Evolutionary conservation across 495 filamentous ascomycete genomes (phyloP), one percentile per base, ranked within the genome.

Genomic region (Hypoxylon cercidicola): DNA sequence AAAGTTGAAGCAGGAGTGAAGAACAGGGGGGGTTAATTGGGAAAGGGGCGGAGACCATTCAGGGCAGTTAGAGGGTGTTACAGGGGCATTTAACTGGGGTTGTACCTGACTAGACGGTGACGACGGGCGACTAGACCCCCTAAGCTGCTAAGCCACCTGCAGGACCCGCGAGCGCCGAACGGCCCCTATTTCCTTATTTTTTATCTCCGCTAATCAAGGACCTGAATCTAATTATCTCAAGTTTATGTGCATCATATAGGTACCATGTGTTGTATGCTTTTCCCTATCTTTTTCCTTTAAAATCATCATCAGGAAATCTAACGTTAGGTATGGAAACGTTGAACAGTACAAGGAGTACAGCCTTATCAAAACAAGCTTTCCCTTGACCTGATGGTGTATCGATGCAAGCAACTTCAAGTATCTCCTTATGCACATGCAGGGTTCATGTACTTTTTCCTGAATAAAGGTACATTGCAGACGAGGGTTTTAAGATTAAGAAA

Each of bases 1-100:
- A 37, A 43, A 60, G 60, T 68, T 63, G 55, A 64, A 64, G 65
- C 60, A 63, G 37, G n/a, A 45, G 59, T 48, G 59, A 54, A 12
- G 1, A 7, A 40, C 34, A 41, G 34, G 53, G 58, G 48, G 30
- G 28, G 16, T 30, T 49, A 62, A 58, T 68, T 43, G 60, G 60
- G 50, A 68, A 68, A 50, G 60, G 64, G 55, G 64, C 16, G 64
- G 60, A 52, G 49, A 51, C 50, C 9, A 37, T 58, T 46, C 43
- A 59, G 48, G 48, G 32, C 49, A 41, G 23, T 47, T 21, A 51
- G 19, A 32, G 21, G 21, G 3, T 18, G 16, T 19, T 44, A 21
- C 44, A 47, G 20, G 44, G 20, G 18, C 18, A 4, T 47, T 3
- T 25, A 9, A 40, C 62, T 16, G 55, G 62, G 51, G 45, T 50